phyloP scores from a whole-genome alignment of 139 green algal genomes.

The Nannochloris sp. region DNA sequence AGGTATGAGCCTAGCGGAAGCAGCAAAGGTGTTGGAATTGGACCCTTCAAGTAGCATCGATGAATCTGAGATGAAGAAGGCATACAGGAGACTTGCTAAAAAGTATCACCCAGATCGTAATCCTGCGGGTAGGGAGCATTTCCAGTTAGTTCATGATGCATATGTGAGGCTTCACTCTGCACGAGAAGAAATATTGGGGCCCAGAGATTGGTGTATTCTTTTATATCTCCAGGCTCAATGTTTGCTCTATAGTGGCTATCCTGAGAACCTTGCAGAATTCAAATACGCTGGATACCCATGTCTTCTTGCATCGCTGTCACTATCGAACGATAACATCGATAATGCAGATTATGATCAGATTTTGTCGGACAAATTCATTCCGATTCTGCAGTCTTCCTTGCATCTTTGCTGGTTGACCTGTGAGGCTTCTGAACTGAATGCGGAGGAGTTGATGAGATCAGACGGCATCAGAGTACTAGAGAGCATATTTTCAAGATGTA shows the following conservation, averaged over 20 bases:
- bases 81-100: conserved; percentile 65
- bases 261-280: conserved; percentile 68
- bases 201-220: conserved; percentile 71
- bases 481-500: conserved; percentile 59
- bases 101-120: conserved; percentile 94
- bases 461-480: conserved; percentile 62
- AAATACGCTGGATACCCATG: conserved; percentile 90
- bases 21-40: conserved; percentile 56
- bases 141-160: conserved; percentile 71
- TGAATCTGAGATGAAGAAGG: conserved; percentile 73
- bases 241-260: conserved; percentile 74
- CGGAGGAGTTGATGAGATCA: conserved; percentile 72
- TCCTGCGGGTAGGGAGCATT: conserved; percentile 68
- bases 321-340: neutral
- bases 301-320: conserved; percentile 57
- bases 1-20: conserved; percentile 54
- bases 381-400: conserved; percentile 47
- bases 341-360: conserved; percentile 32
- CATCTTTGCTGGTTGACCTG: conserved; percentile 90
- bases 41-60: conserved; percentile 19
- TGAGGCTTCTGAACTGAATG: conserved; percentile 64
- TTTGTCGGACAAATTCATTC: conserved; percentile 28
- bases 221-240: conserved; percentile 74
- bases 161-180: conserved; percentile 78
- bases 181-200: conserved; percentile 37